Base-by-base conservation (phyloP, 2,329 filamentous ascomycete species). In the Colletotrichum ledebouriae region DNA sequence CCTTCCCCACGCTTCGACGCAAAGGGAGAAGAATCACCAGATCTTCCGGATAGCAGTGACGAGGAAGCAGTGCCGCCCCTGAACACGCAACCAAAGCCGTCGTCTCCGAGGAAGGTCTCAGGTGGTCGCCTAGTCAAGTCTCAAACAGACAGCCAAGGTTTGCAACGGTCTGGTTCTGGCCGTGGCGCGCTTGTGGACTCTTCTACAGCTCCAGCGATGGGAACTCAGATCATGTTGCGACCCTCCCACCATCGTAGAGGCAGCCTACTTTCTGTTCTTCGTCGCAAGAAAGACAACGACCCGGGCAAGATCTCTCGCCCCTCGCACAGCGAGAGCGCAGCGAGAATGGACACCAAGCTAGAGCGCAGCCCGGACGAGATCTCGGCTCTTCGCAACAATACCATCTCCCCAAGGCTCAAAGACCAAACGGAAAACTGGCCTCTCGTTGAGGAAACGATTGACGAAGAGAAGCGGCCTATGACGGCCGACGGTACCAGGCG, bases 41-140 rank as follows among this genome's bases (percentile, higher is more conserved):
- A 90, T 52, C 77, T 89, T 2, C 85, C 87, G 2, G 87, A 91
- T 73, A 89, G 84, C 70, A 87, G 87, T 34, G 85, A 89, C 50
- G 84, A 86, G 4, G 70, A 70, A n/a, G 42, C 13, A 12, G 11
- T 25, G 4, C 39, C 53, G 10, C 25, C 49, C 29, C 47, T 25
- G 22, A 15, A 12, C 15, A 12, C 25, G 4, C 29, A 37, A 15
- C 50, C 77, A 44, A 73, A 70, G 57, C 74, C 63, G 39, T 69
- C n/a, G 72, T 72, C 46, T 63, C 74, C 13, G 67, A 72, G 47
- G 52, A 63, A 66, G 49, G 33, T 50, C 13, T 69, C 61, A 4
- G 55, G 61, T 13, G 70, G 70, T 5, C 64, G 59, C 20, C 64
- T 58, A 13, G 72, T 15, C 67, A 75, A 29, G 71, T 71, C 55